These are phyloP conservation scores for Xerocomellus chrysenteron DNA, from an alignment of 768 basidiomycete genomes.

Conservation along the genomic window DNA sequence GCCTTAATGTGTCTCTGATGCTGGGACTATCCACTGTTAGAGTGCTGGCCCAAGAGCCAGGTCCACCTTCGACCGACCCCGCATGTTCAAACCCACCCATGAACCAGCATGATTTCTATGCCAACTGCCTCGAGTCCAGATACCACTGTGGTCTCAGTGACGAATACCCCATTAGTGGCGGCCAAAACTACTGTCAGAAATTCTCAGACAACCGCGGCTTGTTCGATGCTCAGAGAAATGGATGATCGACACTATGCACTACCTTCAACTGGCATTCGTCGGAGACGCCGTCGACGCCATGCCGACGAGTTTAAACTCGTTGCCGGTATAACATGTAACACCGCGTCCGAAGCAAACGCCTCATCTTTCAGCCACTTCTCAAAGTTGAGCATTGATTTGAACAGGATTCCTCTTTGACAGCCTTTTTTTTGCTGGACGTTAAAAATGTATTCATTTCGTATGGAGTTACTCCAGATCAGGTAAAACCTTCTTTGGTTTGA, in stretches of 20 bases:
- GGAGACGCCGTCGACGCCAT: slow-evolving; percentile 30
- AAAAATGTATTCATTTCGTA: too few relatives aligned
- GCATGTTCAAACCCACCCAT: slow-evolving; percentile 32
- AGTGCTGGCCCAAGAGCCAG: neutral
- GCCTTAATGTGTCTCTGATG: neutral
- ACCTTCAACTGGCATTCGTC: slow-evolving; percentile 43
- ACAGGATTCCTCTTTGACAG: too few relatives aligned
- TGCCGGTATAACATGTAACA: too few relatives aligned
- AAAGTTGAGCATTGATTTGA: too few relatives aligned
- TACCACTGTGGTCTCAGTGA: slow-evolving; percentile 16
- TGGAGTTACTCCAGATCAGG: too few relatives aligned
- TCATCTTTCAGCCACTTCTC: too few relatives aligned
- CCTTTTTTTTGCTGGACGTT: too few relatives aligned
- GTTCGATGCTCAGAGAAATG: slow-evolving; percentile 38
- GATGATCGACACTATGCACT: slow-evolving; percentile 47
- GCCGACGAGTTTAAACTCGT: slow-evolving; percentile 3
- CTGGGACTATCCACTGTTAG: neutral
- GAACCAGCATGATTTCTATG: slow-evolving; percentile 44
- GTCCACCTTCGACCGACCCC: slow-evolving; percentile 15
- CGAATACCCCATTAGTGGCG: slow-evolving; percentile 42
- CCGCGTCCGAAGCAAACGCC: too few relatives aligned
- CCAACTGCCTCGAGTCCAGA: slow-evolving; percentile 42
- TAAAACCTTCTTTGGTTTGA: too few relatives aligned
- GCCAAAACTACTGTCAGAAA: slow-evolving; percentile 39
- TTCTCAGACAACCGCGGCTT: slow-evolving; percentile 32